Percentiles rank a stretch among this genome's conserved stretches.
Evolutionary conservation across 1,139 yeast species (phyloP).

Genomic region (Kazachstania sp.): DNA sequence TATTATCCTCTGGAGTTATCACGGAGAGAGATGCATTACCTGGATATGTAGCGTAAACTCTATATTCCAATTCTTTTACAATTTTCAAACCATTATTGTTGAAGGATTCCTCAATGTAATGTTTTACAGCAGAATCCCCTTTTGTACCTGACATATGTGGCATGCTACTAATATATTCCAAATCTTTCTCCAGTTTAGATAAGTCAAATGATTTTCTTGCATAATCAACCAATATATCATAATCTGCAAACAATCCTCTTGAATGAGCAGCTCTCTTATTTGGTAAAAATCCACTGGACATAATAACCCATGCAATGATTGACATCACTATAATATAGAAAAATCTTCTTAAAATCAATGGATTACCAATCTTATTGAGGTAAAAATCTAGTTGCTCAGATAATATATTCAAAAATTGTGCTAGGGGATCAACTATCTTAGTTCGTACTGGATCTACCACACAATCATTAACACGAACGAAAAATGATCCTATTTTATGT

Average conservation of each 20-base stretch:
- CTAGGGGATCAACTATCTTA: slow-evolving; percentile 26
- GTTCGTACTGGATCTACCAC: slow-evolving; percentile 21
- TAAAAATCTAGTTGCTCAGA: slow-evolving; percentile 46
- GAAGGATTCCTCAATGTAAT: slow-evolving; percentile 55
- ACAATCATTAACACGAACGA: slow-evolving; percentile 13
- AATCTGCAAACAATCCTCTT: slow-evolving; percentile 58
- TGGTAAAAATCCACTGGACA: slow-evolving; percentile 44
- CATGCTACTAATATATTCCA: slow-evolving; percentile 74
- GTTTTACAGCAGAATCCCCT: slow-evolving; percentile 69
- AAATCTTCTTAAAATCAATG: slow-evolving; percentile 71
- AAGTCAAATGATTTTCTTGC: slow-evolving; percentile 47
- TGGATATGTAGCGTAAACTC: slow-evolving; percentile 55
- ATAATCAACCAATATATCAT: slow-evolving; percentile 42
- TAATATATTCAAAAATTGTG: slow-evolving; percentile 23
- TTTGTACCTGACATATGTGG: slow-evolving; percentile 85
- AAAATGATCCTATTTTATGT: slow-evolving; percentile 14
- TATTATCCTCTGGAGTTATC: slow-evolving; percentile 30
- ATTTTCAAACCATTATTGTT: slow-evolving; percentile 47
- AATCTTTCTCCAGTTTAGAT: slow-evolving; percentile 52
- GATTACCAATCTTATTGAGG: slow-evolving; percentile 68
- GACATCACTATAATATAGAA: slow-evolving; percentile 63
- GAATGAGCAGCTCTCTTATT: slow-evolving; percentile 41
- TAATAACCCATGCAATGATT: slow-evolving; percentile 46
- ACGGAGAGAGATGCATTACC: slow-evolving; percentile 5
- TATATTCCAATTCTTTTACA: slow-evolving; percentile 45